Percentiles rank a stretch among this genome's conserved stretches.
Evolutionary conservation across 2,329 filamentous ascomycete species (phyloP).

Genomic region (Penicillium sclerotigenum): DNA sequence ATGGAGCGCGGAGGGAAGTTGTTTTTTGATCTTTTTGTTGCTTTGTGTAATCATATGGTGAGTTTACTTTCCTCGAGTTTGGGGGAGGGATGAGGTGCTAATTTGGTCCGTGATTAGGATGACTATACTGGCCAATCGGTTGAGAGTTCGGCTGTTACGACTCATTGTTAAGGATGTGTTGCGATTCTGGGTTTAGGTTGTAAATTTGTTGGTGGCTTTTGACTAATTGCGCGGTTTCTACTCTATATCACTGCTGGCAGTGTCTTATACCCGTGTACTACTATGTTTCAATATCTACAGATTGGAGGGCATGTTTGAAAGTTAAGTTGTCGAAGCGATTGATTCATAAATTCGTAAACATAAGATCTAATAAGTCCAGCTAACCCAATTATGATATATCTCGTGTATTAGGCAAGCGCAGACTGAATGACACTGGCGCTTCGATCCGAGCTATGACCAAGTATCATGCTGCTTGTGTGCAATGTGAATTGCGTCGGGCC

Average conservation of each 20-base stretch:
- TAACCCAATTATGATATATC: neutral
- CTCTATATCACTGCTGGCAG: slow-evolving; percentile 1
- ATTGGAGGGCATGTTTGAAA: neutral
- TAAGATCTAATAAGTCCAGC: neutral
- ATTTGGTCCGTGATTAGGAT: slow-evolving; percentile 19
- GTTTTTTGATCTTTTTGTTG: slow-evolving; percentile 92
- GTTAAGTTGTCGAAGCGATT: neutral
- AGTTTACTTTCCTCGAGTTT: slow-evolving; percentile 32
- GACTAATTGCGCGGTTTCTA: neutral
- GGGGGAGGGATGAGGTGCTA: neutral
- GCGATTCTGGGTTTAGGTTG: neutral
- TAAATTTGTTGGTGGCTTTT: neutral
- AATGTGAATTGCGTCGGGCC: neutral
- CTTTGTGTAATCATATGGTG: slow-evolving; percentile 86
- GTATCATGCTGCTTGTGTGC: neutral
- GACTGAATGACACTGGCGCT: neutral
- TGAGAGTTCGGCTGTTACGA: slow-evolving; percentile 15
- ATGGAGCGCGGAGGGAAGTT: slow-evolving; percentile 85
- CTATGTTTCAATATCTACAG: slow-evolving; percentile 7
- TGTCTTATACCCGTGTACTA: slow-evolving; percentile 21
- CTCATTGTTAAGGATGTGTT: neutral
- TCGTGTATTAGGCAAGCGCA: neutral
- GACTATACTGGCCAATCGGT: slow-evolving; percentile 21
- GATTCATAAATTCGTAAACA: slow-evolving; percentile 8
- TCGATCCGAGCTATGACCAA: neutral